A percentile compares a stretch with the other conserved stretches of the same genome.
phyloP scores from a whole-genome alignment of 2,329 filamentous ascomycete genomes.

The Colletotrichum australisinense region DNA sequence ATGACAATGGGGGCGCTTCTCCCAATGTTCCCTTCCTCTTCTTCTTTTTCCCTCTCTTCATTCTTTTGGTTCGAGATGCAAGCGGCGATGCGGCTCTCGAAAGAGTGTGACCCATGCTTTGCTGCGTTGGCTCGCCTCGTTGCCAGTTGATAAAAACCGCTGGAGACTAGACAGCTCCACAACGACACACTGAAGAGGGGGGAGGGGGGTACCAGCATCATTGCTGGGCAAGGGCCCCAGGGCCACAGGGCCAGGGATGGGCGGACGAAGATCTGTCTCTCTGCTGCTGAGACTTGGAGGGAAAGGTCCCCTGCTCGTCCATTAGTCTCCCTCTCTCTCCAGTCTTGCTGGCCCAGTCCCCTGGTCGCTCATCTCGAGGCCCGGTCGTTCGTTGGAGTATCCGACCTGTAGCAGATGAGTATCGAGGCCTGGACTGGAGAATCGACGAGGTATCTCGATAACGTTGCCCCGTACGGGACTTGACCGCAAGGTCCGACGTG shows the following conservation, averaged over 20 bases:
- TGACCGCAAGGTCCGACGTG: background rate
- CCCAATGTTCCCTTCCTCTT: background rate
- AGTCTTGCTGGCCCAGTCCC: background rate
- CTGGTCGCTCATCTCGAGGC: background rate
- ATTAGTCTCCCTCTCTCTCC: slow-evolving; percentile 41
- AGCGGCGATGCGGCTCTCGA: slow-evolving; percentile 74
- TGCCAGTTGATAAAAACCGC: slow-evolving; percentile 81
- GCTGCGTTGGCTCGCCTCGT: slow-evolving; percentile 92
- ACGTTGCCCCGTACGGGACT: background rate
- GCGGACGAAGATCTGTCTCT: slow-evolving; percentile 57
- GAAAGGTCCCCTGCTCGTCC: slow-evolving; percentile 46
- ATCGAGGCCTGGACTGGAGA: background rate
- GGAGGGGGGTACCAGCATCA: slow-evolving; percentile 45
- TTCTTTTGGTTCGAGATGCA: slow-evolving; percentile 58
- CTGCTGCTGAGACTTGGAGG: slow-evolving; percentile 45
- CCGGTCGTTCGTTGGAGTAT: background rate
- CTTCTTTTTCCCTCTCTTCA: background rate
- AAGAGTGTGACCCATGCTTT: slow-evolving; percentile 75
- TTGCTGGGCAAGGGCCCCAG: slow-evolving; percentile 40
- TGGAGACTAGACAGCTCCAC: slow-evolving; percentile 74
- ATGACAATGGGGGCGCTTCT: slow-evolving; percentile 19
- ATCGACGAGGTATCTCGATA: background rate
- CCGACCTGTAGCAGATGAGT: background rate
- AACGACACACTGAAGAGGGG: slow-evolving; percentile 60
- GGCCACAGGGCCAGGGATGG: slow-evolving; percentile 26